phyloP scores from a whole-genome alignment of 2,329 filamentous ascomycete species.

The Aspergillus candidus region DNA sequence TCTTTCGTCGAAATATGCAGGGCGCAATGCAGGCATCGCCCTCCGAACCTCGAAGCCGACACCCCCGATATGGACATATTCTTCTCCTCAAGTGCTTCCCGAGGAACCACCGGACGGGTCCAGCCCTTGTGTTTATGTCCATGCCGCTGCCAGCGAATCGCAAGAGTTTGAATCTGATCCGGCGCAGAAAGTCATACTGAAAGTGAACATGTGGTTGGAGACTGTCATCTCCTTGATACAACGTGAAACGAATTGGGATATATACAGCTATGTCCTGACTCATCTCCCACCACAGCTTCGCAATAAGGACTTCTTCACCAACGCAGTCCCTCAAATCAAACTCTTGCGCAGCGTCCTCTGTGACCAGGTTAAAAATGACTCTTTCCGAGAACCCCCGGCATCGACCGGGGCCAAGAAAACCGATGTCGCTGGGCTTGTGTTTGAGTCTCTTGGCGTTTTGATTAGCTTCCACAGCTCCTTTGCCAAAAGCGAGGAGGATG shows the following conservation, averaged over 20 bases:
- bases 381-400: slow-evolving; percentile 73
- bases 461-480: slow-evolving; percentile 87
- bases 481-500: slow-evolving; percentile 77
- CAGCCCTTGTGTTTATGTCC: slow-evolving; percentile 48
- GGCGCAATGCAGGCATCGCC: slow-evolving; percentile 28
- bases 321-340: slow-evolving; percentile 67
- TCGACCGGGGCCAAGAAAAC: slow-evolving; percentile 76
- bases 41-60: slow-evolving; percentile 32
- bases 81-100: slow-evolving; percentile 48
- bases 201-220: slow-evolving; percentile 68
- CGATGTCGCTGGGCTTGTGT: slow-evolving; percentile 82
- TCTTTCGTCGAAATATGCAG: slow-evolving; percentile 25
- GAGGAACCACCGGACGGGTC: slow-evolving; percentile 46
- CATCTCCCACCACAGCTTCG: slow-evolving; percentile 81
- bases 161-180: slow-evolving; percentile 19
- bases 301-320: slow-evolving; percentile 79
- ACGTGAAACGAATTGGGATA: slow-evolving; percentile 75
- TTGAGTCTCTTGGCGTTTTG: slow-evolving; percentile 78
- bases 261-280: slow-evolving; percentile 84
- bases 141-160: slow-evolving; percentile 34
- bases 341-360: slow-evolving; percentile 70
- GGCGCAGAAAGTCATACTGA: slow-evolving; percentile 45
- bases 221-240: slow-evolving; percentile 67
- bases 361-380: slow-evolving; percentile 71
- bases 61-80: slow-evolving; percentile 52